phyloP scores from a whole-genome alignment of 257 asterid species.

The Lavandula angustifolia region DNA sequence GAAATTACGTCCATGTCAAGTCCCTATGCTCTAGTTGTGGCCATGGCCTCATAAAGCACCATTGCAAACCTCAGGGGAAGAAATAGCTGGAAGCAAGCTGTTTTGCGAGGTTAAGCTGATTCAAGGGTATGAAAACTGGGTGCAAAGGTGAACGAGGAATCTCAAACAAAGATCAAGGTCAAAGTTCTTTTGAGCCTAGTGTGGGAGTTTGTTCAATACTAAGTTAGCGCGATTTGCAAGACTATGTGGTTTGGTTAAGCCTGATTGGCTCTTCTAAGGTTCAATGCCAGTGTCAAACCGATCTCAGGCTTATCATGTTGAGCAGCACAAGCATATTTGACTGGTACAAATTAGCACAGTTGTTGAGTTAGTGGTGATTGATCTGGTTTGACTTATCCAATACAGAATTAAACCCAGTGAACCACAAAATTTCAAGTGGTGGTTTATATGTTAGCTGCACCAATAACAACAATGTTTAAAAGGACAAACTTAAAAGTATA shows the following conservation, averaged over 20 bases:
- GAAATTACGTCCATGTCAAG: not conserved
- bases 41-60: too few relatives aligned
- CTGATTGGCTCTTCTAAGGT: not conserved
- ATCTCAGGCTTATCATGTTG: not conserved
- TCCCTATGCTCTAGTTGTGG: too few relatives aligned
- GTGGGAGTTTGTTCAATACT: not conserved
- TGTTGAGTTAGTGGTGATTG: not conserved
- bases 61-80: not conserved
- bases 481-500: not conserved
- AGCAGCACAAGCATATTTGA: not conserved
- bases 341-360: not conserved
- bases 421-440: not conserved
- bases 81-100: not conserved
- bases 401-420: not conserved
- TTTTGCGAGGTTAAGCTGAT: not conserved
- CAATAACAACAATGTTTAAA: not conserved
- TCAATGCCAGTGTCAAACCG: not conserved
- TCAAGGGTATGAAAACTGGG: not conserved
- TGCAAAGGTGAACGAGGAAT: not conserved
- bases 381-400: not conserved
- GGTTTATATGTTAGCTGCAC: not conserved
- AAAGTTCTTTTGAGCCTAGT: slow-evolving; percentile 2
- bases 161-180: not conserved
- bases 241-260: not conserved
- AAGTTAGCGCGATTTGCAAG: not conserved